phyloP scores from a whole-genome alignment of 139 green algal species.

The Monoraphidium neglectum region DNA sequence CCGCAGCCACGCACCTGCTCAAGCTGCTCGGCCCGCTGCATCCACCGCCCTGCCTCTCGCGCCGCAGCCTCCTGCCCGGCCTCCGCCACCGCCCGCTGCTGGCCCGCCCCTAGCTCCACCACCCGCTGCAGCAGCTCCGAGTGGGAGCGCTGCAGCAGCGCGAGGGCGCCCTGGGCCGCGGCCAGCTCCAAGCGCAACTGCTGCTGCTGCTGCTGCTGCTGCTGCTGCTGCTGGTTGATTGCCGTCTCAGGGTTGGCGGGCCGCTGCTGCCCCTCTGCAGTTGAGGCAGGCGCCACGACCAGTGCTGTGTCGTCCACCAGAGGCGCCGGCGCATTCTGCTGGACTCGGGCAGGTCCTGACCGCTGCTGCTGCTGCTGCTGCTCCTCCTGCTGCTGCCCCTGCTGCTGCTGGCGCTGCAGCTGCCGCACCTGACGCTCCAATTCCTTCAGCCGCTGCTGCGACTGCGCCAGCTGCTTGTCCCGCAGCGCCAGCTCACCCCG shows the following conservation, averaged over 20 bases:
- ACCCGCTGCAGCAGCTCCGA: constrained; percentile 33
- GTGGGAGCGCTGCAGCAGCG: constrained; percentile 19
- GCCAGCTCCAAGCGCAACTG: no score
- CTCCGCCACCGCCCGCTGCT: constrained; percentile 37
- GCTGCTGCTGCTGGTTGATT: constrained; percentile 3
- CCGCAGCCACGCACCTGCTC: no score
- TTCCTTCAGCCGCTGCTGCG: constrained; percentile 21
- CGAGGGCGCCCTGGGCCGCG: no score
- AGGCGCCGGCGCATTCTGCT: no score
- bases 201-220: neutral
- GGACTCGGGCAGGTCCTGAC: no score
- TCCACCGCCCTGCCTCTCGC: constrained; percentile 21
- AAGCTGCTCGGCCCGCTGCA: no score
- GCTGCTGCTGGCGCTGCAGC: constrained; percentile 3
- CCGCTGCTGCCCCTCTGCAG: no score
- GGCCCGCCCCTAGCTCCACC: constrained; percentile 10
- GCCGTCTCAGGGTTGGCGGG: no score
- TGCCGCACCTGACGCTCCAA: neutral
- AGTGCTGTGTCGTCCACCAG: no score
- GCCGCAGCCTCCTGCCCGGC: constrained; percentile 42
- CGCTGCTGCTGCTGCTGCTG: neutral
- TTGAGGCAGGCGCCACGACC: no score
- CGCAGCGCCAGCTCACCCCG: constrained; percentile 28
- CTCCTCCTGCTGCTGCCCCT: neutral
- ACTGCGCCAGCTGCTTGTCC: constrained; percentile 15